Conservation (phyloP, 805 yeast species). For the Priceomyces haplophilus region DNA sequence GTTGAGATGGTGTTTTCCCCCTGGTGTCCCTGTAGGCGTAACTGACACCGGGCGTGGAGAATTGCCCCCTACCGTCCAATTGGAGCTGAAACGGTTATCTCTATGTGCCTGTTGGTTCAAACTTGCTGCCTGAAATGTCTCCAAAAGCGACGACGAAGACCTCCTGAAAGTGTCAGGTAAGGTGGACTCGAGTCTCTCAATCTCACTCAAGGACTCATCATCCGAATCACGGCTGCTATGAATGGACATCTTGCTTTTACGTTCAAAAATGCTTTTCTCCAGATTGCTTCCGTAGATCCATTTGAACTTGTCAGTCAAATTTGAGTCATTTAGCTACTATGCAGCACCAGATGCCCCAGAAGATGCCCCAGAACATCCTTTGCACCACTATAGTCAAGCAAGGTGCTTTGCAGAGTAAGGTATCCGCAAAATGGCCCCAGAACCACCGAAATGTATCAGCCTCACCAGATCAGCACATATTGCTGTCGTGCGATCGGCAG, state of each 20-base stretch:
- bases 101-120: slow-evolving; percentile 4
- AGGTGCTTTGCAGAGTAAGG: too few relatives aligned
- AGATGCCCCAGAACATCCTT: not conserved
- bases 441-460: too few relatives aligned
- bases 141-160: slow-evolving; percentile 38
- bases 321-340: not conserved
- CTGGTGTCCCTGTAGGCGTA: slow-evolving; percentile 9
- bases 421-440: too few relatives aligned
- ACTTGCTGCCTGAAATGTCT: slow-evolving; percentile 19
- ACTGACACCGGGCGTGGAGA: slow-evolving; percentile 23
- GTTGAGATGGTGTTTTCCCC: slow-evolving; percentile 16
- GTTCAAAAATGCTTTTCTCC: not conserved
- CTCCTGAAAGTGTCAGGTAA: slow-evolving; percentile 38
- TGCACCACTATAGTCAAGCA: not conserved
- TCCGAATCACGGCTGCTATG: slow-evolving; percentile 15
- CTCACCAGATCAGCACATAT: too few relatives aligned
- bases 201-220: slow-evolving; percentile 30
- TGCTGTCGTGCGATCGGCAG: too few relatives aligned
- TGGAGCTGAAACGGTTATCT: slow-evolving; percentile 15
- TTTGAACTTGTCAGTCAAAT: not conserved
- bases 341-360: not conserved
- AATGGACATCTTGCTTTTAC: not conserved
- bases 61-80: slow-evolving; percentile 16
- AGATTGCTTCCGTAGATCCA: slow-evolving; percentile 1
- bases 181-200: slow-evolving; percentile 42